Conservation (phyloP, 176 grass and related monocot species). For the Eremochloa ophiuroides region DNA sequence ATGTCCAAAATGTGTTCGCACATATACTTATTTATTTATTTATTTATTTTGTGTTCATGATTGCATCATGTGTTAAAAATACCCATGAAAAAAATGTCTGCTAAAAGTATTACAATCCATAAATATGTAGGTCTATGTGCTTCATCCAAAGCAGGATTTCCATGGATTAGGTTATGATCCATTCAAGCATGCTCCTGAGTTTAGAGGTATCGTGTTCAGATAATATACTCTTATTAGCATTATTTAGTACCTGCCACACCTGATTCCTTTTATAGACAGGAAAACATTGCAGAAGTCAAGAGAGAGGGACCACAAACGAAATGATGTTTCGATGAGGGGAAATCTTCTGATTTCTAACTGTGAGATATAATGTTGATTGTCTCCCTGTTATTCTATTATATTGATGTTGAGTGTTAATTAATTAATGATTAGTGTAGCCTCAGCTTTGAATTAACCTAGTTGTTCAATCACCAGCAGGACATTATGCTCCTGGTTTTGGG, state of each 20-base stretch:
- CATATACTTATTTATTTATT: not conserved
- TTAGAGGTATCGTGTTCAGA: conserved; percentile 59
- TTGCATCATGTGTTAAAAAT: not conserved
- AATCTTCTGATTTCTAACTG: conserved; percentile 79
- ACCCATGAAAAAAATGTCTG: conserved; percentile 21
- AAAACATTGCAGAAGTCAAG: conserved; percentile 63
- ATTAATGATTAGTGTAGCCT: conserved; percentile 6
- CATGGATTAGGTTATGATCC: conserved; percentile 97
- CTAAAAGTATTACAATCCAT: conserved; percentile 21
- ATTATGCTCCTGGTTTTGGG: conserved; percentile 89
- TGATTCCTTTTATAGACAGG: conserved; percentile 56
- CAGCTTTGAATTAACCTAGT: conserved; percentile 10
- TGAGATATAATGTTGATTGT: conserved; percentile 40
- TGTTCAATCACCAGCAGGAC: conserved; percentile 63
- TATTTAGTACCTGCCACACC: conserved; percentile 4
- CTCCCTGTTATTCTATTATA: not conserved
- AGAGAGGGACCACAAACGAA: conserved; percentile 42
- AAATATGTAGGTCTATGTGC: conserved; percentile 61
- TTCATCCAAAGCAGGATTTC: conserved; percentile 90
- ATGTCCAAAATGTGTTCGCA: not conserved
- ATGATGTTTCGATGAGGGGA: conserved; percentile 41
- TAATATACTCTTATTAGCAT: not conserved
- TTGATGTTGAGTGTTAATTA: not conserved
- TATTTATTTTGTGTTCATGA: not conserved
- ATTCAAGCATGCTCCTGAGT: conserved; percentile 92